A percentile compares a stretch with the other conserved stretches of the same genome.
phyloP scores from a whole-genome alignment of 805 yeast species.

The Candida pseudofarinosa region DNA sequence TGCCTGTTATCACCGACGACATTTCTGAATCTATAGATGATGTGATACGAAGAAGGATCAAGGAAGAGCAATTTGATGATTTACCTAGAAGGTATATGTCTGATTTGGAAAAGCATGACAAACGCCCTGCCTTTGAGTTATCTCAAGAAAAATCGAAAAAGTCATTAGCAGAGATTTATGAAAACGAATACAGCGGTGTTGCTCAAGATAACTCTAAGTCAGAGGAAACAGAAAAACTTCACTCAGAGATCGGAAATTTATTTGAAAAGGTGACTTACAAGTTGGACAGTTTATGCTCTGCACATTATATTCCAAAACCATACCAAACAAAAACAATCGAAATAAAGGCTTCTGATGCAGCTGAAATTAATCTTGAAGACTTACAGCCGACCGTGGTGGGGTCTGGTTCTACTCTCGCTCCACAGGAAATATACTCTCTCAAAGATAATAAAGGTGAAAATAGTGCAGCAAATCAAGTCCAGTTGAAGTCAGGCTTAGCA shows the following conservation, averaged over 20 bases:
- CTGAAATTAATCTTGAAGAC: slow-evolving; percentile 89
- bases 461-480: slow-evolving; percentile 47
- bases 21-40: slow-evolving; percentile 86
- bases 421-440: slow-evolving; percentile 81
- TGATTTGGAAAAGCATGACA: slow-evolving; percentile 56
- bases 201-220: slow-evolving; percentile 41
- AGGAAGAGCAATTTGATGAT: slow-evolving; percentile 76
- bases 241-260: slow-evolving; percentile 69
- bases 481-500: slow-evolving; percentile 72
- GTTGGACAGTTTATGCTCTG: slow-evolving; percentile 87
- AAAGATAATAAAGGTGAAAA: slow-evolving; percentile 36
- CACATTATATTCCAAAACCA: slow-evolving; percentile 91
- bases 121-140: slow-evolving; percentile 53
- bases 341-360: slow-evolving; percentile 66
- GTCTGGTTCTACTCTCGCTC: slow-evolving; percentile 74
- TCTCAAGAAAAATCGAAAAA: slow-evolving; percentile 81
- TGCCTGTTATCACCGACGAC: slow-evolving; percentile 89
- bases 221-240: slow-evolving; percentile 68
- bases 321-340: slow-evolving; percentile 68
- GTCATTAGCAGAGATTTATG: slow-evolving; percentile 88
- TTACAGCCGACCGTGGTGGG: slow-evolving; percentile 89
- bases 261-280: slow-evolving; percentile 62
- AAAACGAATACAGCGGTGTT: slow-evolving; percentile 67
- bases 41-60: slow-evolving; percentile 77
- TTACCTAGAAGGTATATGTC: slow-evolving; percentile 68